phyloP scores from a whole-genome alignment of 176 grass and related monocot genomes.

The Aegilops speltoides region DNA sequence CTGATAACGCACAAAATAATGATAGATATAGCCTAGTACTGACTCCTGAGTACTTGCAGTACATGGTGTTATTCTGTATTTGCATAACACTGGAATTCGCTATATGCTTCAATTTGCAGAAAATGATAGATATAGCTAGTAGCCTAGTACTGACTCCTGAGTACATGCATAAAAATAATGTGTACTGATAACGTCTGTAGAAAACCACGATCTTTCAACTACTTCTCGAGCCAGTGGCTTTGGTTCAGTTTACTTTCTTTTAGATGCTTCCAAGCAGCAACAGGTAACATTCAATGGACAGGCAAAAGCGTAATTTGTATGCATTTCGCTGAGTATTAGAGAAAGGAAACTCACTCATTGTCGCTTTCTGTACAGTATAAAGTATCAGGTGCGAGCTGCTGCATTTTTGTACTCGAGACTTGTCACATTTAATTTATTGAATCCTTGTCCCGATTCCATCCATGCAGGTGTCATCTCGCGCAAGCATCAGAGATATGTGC shows the following conservation, averaged over 20 bases:
- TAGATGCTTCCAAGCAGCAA: too few relatives aligned
- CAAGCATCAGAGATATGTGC: conserved; percentile 63
- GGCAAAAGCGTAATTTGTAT: not conserved
- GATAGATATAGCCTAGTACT: too few relatives aligned
- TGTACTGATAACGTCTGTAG: not conserved
- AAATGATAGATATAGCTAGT: not conserved
- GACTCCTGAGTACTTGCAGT: too few relatives aligned
- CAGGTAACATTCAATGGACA: too few relatives aligned
- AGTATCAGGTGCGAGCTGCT: conserved; percentile 56
- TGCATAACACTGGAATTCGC: not conserved
- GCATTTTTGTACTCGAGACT: not conserved
- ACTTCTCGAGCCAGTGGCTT: too few relatives aligned
- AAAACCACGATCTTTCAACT: too few relatives aligned
- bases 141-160: not conserved
- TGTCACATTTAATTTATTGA: not conserved
- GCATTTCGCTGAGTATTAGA: not conserved
- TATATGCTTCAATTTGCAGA: not conserved
- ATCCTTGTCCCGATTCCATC: not conserved
- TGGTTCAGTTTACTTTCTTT: too few relatives aligned
- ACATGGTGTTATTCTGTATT: conserved; percentile 53
- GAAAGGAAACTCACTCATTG: too few relatives aligned
- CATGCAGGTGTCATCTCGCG: conserved; percentile 58
- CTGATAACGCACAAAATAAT: too few relatives aligned
- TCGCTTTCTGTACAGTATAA: conserved; percentile 40
- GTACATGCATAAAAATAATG: not conserved